These are phyloP conservation scores for Exophiala alcalophila DNA, from an alignment of 2,329 filamentous ascomycete genomes.

Conservation along the genomic window DNA sequence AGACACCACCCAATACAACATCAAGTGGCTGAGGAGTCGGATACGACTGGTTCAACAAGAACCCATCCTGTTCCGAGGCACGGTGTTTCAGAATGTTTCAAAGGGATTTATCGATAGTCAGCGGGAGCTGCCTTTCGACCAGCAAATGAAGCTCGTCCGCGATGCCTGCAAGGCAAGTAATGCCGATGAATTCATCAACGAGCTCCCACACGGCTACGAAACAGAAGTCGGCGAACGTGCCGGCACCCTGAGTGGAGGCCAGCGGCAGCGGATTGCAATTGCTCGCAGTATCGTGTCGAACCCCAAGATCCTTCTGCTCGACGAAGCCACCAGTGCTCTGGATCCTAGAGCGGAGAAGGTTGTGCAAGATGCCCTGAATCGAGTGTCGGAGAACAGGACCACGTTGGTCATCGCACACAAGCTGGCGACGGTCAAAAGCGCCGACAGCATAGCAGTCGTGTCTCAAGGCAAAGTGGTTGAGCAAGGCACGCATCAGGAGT, in stretches of 20 bases:
- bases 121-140: slow-evolving; percentile 33
- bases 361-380: slow-evolving; percentile 53
- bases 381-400: slow-evolving; percentile 60
- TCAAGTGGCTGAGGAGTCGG: slow-evolving; percentile 57
- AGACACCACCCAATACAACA: slow-evolving; percentile 55
- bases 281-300: slow-evolving; percentile 66
- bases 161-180: slow-evolving; percentile 65
- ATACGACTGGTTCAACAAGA: slow-evolving; percentile 68
- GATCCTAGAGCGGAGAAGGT: slow-evolving; percentile 54
- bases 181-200: slow-evolving; percentile 66
- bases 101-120: slow-evolving; percentile 50
- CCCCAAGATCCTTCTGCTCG: slow-evolving; percentile 65
- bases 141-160: slow-evolving; percentile 39
- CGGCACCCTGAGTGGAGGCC: slow-evolving; percentile 74
- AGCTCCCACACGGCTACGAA: slow-evolving; percentile 66
- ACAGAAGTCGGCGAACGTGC: slow-evolving; percentile 74
- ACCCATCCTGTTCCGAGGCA: slow-evolving; percentile 64
- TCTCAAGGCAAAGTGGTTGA: slow-evolving; percentile 69
- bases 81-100: slow-evolving; percentile 61
- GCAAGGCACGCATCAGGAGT: slow-evolving; percentile 69
- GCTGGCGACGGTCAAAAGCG: slow-evolving; percentile 69
- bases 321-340: slow-evolving; percentile 71
- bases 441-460: slow-evolving; percentile 75
- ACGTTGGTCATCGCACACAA: slow-evolving; percentile 75
- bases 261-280: slow-evolving; percentile 75